These are phyloP conservation scores for Noccaea caerulescens DNA, from an alignment of 345 rosid genomes.

Conservation along the genomic window DNA sequence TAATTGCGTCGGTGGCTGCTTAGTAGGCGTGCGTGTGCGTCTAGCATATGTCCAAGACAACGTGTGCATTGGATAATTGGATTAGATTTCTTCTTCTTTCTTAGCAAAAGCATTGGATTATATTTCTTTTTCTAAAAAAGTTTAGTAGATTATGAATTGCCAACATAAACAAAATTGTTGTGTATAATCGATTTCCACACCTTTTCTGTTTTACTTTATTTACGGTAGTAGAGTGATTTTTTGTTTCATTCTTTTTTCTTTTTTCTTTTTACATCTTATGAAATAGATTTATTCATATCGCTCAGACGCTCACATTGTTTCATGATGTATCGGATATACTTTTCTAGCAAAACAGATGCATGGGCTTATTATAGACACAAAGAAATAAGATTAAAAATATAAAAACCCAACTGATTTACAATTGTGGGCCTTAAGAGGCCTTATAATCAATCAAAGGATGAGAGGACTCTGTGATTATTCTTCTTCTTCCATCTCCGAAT, in stretches of 20 bases:
- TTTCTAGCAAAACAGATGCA: not conserved
- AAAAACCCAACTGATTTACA: not conserved
- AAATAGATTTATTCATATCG: not conserved
- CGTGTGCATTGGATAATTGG: constrained; percentile 34
- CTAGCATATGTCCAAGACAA: constrained; percentile 1
- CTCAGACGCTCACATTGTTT: too few relatives aligned
- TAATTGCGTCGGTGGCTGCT: constrained; percentile 35
- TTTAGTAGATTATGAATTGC: not conserved
- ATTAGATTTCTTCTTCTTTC: not conserved
- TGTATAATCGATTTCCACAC: not conserved
- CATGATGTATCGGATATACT: too few relatives aligned
- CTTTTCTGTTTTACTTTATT: not conserved
- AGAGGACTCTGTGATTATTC: constrained; percentile 14
- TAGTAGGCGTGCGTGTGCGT: constrained; percentile 8
- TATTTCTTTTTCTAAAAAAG: not conserved
- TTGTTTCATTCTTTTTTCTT: not conserved
- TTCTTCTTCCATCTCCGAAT: constrained; percentile 6
- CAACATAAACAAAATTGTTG: not conserved
- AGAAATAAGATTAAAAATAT: too few relatives aligned
- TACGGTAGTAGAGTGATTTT: not conserved
- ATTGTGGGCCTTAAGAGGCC: constrained; percentile 18
- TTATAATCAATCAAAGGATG: not conserved
- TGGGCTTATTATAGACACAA: constrained; percentile 15
- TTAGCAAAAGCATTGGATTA: not conserved
- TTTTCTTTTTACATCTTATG: not conserved